Evolutionary conservation across 169 alveolate genomes (phyloP).

Genomic region (Plasmodium malariae): DNA sequence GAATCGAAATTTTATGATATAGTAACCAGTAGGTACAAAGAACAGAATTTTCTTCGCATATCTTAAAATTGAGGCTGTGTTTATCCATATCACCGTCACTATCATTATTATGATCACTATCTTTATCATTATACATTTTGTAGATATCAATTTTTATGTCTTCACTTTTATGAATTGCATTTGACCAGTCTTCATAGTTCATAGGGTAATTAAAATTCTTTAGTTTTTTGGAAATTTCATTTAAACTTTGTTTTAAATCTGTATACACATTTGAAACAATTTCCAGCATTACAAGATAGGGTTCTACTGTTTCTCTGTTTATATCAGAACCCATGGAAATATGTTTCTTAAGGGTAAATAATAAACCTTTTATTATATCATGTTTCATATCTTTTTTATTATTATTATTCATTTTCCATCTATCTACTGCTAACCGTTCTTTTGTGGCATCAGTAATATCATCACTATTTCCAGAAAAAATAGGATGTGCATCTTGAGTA

Average conservation of each 20-base stretch:
- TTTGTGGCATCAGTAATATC: not conserved
- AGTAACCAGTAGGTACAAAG: conserved; percentile 55
- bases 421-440: not conserved
- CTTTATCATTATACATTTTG: too few species aligned
- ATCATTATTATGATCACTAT: not conserved
- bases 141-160: too few species aligned
- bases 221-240: not conserved
- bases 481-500: too few species aligned
- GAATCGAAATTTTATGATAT: conserved; percentile 44
- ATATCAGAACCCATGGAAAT: conserved; percentile 31
- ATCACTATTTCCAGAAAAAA: not conserved
- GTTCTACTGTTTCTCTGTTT: not conserved
- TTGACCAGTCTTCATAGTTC: conserved; percentile 36
- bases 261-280: conserved; percentile 43
- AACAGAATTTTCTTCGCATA: conserved; percentile 42
- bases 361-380: conserved; percentile 50
- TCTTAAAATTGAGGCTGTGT: not conserved
- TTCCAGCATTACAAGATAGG: conserved; percentile 18
- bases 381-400: conserved; percentile 39
- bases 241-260: conserved; percentile 1
- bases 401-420: conserved; percentile 5
- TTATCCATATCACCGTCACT: not conserved
- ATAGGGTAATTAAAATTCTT: conserved; percentile 19
- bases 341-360: conserved; percentile 33
- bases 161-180: too few species aligned